Base-by-base conservation (phyloP, 2,329 filamentous ascomycete genomes). In the Epicoccum nigrum region DNA sequence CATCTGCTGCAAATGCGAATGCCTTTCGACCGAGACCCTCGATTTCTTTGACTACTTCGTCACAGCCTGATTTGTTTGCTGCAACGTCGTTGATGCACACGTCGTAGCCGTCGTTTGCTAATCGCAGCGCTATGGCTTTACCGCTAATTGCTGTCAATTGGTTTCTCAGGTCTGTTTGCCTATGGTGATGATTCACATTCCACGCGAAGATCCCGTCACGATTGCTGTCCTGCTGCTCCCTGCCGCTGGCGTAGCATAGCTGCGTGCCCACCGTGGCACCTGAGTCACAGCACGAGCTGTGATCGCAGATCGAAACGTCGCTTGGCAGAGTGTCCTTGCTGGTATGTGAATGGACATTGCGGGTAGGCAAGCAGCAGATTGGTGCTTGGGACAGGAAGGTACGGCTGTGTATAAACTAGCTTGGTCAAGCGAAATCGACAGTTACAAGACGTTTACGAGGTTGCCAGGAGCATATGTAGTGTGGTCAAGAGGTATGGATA, bases 101-200 rank as follows among this genome's bases (percentile, higher is more conserved):
- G 58, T 84, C 78, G 71, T 88, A 89, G 45, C 86, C 86, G 55
- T 88, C 86, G 17, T 77, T 72, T 5, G 85, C 85, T 13, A 89
- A 77, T 2, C 86, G 83, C 7, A 86, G 72, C 15, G 85, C 86
- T 45, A 87, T 85, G 16, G 83, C 79, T 60, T 82, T 83, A 38
- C 85, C 85, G 56, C 84, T 85, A 47, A 28, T 7, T 6, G 17
- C 15, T 15, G 31, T 63, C 32, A 63, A 28, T 17, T 16, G 28
- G 25, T 13, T 15, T 28, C n/a, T 25, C n/a, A 13, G 8, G 4
- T 15, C 20, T 16, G 38, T 38, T 44, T 34, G 43, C 12, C 7
- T 7, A 7, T 21, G n/a, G n/a, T n/a, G 11, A 7, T 13, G 20
- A 8, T 65, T 64, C 43, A 72, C 71, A 74, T 74, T 52, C 72